phyloP scores from a whole-genome alignment of 2,329 filamentous ascomycete species.

The Madurella fahalii region DNA sequence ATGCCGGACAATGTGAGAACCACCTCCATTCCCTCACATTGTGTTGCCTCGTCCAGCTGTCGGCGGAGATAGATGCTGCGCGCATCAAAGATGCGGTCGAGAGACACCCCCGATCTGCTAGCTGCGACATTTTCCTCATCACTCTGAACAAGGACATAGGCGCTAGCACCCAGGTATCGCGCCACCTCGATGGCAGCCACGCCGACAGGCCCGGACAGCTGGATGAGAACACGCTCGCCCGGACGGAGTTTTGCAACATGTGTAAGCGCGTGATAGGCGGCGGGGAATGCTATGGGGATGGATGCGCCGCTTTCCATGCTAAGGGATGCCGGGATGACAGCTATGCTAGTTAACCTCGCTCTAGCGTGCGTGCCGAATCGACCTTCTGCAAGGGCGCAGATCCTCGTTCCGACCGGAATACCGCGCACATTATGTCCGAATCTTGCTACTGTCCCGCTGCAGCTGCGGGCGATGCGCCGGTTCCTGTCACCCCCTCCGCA shows the following conservation, averaged over 20 bases:
- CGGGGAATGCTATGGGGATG: constrained; percentile 16
- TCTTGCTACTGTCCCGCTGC: constrained; percentile 24
- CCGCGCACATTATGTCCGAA: constrained; percentile 19
- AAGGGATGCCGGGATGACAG: constrained; percentile 15
- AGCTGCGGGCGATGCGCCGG: constrained; percentile 15
- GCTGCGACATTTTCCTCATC: constrained; percentile 13
- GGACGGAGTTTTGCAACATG: constrained; percentile 17
- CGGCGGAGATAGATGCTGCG: constrained; percentile 22
- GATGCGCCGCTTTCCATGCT: constrained; percentile 18
- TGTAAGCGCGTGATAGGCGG: constrained; percentile 22
- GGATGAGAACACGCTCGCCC: constrained; percentile 23
- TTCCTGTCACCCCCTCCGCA: constrained; percentile 3
- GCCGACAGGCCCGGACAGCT: constrained; percentile 21
- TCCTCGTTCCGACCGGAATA: constrained; percentile 15
- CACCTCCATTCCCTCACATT: constrained; percentile 20
- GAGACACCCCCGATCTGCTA: constrained; percentile 8
- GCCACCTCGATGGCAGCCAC: constrained; percentile 22
- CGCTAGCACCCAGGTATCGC: constrained; percentile 13
- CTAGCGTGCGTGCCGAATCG: constrained; percentile 20
- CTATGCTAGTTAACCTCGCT: constrained; percentile 18
- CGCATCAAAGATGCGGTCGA: constrained; percentile 15
- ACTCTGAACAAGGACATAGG: constrained; percentile 19
- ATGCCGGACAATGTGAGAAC: constrained; percentile 18
- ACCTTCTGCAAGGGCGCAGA: constrained; percentile 24
- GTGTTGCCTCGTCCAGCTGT: constrained; percentile 17